Base-by-base conservation (phyloP, 1,284 basidiomycete species). In the Melanopsichium pennsylvanicum region DNA sequence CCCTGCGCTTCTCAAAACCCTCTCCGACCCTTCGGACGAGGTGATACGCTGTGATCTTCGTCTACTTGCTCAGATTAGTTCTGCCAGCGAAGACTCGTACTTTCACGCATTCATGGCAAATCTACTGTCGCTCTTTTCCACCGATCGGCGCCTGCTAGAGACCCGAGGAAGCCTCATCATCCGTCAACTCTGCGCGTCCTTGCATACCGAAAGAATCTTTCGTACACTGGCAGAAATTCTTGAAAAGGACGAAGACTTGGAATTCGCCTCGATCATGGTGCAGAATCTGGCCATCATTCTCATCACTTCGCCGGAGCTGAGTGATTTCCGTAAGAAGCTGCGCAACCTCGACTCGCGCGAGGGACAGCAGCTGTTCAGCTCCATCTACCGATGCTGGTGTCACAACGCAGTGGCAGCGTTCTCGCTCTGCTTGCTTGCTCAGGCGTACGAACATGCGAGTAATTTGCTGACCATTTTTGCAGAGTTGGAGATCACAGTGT, bases 371-470 rank as follows among this genome's bases (percentile, higher is more conserved):
- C 83, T 98, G 21, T 99, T 98, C 79, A 90, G 89, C 1, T 91
- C 90, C 0, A 84, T 99, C 16, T 98, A 98, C 80, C 87, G 92
- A 31, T 97, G 93, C 33, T 99, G 96, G 95, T 97, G 93, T 81
- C 96, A 98, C 79, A 97, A 97, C 78, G 91, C 96, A 0, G 93
- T 98, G 21, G 90, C 96, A 0, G 93, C 93, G 0, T 96, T 99
- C 78, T 92, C 93, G 1, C 86, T 99, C 4, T 99, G 96, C 81
- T 85, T 99, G 18, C 85, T 98, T 11, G 93, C 95, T 0, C 96
- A 98, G 82, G 94, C 95, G 4, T 99, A 98, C 76, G 96, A 99
- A 80, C 96, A 98, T 82, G 96, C 96, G 1, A 96, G 92, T 33
- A 96, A 95, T 81, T 85, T 99, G 23, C 85, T 99, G n/a, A 89